Evolutionary conservation across 1,284 basidiomycete species (phyloP), one percentile per base, ranked within the genome.

Genomic region (Moesziomyces antarcticus): DNA sequence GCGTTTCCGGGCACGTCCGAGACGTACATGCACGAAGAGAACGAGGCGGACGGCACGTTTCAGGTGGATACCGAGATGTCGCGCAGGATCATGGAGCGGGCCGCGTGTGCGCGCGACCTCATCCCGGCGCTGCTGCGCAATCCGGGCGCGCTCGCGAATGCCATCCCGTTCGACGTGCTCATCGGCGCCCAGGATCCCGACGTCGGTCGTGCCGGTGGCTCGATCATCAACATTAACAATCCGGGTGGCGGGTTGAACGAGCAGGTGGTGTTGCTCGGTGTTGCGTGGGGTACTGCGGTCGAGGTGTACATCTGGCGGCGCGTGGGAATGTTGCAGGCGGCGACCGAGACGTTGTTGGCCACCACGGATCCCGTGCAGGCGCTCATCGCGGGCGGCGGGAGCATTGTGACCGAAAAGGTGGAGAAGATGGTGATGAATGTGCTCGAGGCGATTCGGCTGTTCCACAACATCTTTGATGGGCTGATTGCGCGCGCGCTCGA

Each of bases 281-380:
- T 75, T 0, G 73, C 73, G n/a, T 72, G 67, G 68, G 73, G 73
- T 20, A 75, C 73, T 4, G 73, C 73, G 0, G 73, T 75, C 7
- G 73, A 75, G 37, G 73, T 75, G 18, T 75, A 75, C 56, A 75
- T 75, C 50, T 75, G 73, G 73, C 52, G 73, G 1, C 46, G 73
- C 5, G 69, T 75, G 3, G 66, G 66, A 9, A 52, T 67, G 24
- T 46, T 75, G 7, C 68, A 71, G 11, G 44, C 68, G 6, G 60
- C 64, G 0, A 57, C 64, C 3, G 68, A 64, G 30, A 18, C 37
- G 1, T 22, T 71, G 18, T 45, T 75, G 4, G 9, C 40, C 9
- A 56, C 45, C 10, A 67, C 40, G 13, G 57, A 67, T 27, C 59
- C 64, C 0, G 25, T 67, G 14, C 60, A 71, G 35, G 60, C 64